phyloP scores from a whole-genome alignment of 2,329 filamentous ascomycete genomes.

The Fusarium chuoi region DNA sequence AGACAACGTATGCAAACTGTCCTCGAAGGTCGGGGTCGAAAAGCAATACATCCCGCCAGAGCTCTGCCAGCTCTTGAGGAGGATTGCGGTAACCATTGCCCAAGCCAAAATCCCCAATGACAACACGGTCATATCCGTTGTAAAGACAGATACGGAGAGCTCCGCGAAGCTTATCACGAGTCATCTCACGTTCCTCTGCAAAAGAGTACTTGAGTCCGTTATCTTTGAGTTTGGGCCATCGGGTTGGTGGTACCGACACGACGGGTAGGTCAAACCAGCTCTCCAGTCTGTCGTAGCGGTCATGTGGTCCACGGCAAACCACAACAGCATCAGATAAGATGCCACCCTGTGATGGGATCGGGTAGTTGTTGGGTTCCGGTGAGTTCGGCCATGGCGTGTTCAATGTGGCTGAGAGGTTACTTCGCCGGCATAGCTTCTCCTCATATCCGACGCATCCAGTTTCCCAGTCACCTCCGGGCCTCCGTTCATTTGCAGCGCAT shows the following conservation, averaged over 20 bases:
- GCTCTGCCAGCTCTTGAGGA: conserved; percentile 70
- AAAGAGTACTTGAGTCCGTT: conserved; percentile 77
- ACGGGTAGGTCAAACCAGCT: conserved; percentile 71
- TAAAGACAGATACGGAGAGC: conserved; percentile 76
- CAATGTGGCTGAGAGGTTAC: conserved; percentile 76
- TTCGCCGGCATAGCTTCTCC: conserved; percentile 79
- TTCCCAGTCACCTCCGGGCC: conserved; percentile 84
- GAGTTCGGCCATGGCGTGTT: conserved; percentile 67
- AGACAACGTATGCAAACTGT: conserved; percentile 69
- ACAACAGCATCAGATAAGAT: conserved; percentile 78
- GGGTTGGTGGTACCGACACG: conserved; percentile 77
- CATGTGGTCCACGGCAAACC: conserved; percentile 76
- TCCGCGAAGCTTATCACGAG: conserved; percentile 77
- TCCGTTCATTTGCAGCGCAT: conserved; percentile 79
- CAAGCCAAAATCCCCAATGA: conserved; percentile 72
- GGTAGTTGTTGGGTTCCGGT: conserved; percentile 67
- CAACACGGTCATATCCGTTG: conserved; percentile 65
- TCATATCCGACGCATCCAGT: conserved; percentile 62
- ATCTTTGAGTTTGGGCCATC: conserved; percentile 77
- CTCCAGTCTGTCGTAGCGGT: conserved; percentile 68
- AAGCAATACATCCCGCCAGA: conserved; percentile 73
- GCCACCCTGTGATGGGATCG: conserved; percentile 75
- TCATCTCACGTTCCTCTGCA: conserved; percentile 74
- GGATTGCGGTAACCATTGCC: conserved; percentile 73
- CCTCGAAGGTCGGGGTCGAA: conserved; percentile 71